phyloP scores from a whole-genome alignment of 257 asterid genomes.

The Solanum chilense region DNA sequence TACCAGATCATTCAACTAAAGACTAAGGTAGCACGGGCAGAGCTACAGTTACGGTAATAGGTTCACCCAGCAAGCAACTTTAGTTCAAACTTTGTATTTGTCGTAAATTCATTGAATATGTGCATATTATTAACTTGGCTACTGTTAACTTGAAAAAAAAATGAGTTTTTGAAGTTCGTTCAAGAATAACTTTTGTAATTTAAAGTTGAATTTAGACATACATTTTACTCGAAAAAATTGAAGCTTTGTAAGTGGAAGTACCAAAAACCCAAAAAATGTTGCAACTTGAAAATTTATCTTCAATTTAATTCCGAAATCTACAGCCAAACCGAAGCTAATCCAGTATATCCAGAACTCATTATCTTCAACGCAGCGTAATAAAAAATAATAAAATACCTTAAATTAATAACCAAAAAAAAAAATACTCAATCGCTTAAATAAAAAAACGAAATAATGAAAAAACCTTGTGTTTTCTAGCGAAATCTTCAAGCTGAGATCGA shows the following conservation, averaged over 20 bases:
- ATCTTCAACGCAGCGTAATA: no score
- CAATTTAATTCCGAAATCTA: no score
- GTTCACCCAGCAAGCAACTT: background rate
- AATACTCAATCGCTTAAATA: background rate
- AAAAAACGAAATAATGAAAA: background rate
- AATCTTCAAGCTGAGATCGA: conserved; percentile 93
- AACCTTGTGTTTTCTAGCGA: conserved; percentile 94
- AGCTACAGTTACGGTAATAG: background rate
- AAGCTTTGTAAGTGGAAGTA: background rate
- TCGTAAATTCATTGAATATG: background rate
- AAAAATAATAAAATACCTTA: no score
- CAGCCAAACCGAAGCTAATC: background rate
- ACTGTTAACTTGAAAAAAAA: background rate
- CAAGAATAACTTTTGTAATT: no score
- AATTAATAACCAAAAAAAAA: no score
- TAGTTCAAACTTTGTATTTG: background rate
- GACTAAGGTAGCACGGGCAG: background rate
- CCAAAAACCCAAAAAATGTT: background rate
- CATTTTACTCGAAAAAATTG: no score
- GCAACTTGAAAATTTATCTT: background rate
- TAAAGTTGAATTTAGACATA: no score
- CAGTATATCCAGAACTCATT: background rate
- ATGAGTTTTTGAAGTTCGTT: background rate
- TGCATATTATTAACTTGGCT: background rate
- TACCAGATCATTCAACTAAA: background rate